A percentile compares a stretch with the other conserved stretches of the same genome.
These are phyloP conservation scores for Ustilago esculenta DNA, from an alignment of 1,284 basidiomycete species.

Conservation along the genomic window DNA sequence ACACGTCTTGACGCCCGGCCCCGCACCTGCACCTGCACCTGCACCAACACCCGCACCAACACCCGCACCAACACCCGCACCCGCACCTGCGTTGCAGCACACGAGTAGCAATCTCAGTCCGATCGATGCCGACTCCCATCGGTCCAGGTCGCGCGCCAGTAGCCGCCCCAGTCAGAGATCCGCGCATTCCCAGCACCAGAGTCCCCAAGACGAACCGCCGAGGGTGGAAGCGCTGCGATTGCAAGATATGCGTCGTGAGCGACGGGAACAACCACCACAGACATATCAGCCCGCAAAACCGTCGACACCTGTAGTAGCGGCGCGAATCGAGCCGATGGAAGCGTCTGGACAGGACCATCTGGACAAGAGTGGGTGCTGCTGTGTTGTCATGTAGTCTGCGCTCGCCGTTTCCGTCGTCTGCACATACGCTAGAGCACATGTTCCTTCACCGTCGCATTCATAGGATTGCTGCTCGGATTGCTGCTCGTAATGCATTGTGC, in stretches of 20 bases:
- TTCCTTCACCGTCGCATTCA: too few relatives aligned
- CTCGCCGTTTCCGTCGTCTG: background rate
- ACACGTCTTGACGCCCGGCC: constrained; percentile 9
- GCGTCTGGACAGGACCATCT: constrained; percentile 8
- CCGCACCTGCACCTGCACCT: background rate
- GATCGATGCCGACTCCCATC: background rate
- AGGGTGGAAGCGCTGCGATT: background rate
- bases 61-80: background rate
- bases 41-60: constrained; percentile 9
- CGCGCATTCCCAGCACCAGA: constrained; percentile 1
- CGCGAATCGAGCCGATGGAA: background rate
- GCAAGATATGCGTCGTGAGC: constrained; percentile 1
- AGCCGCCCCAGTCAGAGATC: constrained; percentile 12
- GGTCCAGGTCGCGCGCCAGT: constrained; percentile 20
- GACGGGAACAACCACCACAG: background rate
- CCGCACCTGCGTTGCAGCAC: background rate
- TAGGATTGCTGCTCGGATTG: too few relatives aligned
- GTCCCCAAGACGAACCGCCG: background rate
- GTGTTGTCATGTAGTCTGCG: constrained; percentile 44
- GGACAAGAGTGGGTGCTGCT: constrained; percentile 38
- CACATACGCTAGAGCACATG: background rate
- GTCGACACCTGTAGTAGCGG: constrained; percentile 3
- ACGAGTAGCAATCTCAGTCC: constrained; percentile 15
- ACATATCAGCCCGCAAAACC: background rate
- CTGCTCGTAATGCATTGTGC: too few relatives aligned